These are phyloP conservation scores for Canavalia gladiata DNA, from an alignment of 306 rosid species.

Conservation along the genomic window DNA sequence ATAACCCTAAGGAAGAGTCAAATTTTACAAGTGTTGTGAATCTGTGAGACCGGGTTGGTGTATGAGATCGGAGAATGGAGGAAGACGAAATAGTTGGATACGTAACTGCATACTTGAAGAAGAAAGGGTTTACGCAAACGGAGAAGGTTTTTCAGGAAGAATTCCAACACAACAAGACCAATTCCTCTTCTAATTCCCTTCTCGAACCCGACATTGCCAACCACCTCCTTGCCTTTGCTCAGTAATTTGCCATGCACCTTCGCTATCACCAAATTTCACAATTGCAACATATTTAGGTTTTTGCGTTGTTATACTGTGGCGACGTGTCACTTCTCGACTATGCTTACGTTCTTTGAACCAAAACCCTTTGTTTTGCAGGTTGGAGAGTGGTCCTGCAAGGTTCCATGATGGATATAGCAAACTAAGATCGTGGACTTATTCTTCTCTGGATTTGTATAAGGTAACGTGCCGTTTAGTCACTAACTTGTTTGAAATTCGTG, in stretches of 20 bases:
- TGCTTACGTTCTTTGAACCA: background rate
- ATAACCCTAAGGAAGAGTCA: background rate
- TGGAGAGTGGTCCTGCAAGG: constrained; percentile 78
- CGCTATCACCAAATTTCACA: no score
- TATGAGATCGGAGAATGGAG: constrained; percentile 56
- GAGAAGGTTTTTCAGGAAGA: constrained; percentile 83
- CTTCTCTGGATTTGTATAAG: constrained; percentile 86
- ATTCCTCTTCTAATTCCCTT: constrained; percentile 52
- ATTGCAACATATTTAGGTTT: background rate
- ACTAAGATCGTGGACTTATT: constrained; percentile 85
- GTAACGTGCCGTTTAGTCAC: constrained; percentile 45
- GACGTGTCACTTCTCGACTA: background rate
- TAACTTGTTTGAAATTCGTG: background rate
- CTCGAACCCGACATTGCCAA: constrained; percentile 73
- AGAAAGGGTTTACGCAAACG: constrained; percentile 76
- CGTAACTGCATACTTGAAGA: constrained; percentile 70
- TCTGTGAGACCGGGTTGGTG: background rate
- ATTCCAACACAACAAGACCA: constrained; percentile 56
- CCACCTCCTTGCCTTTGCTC: constrained; percentile 68
- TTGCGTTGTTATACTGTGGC: background rate
- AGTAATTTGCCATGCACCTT: constrained; percentile 43
- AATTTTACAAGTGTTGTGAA: background rate
- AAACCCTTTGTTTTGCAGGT: constrained; percentile 51
- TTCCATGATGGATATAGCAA: constrained; percentile 88
- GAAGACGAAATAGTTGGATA: constrained; percentile 70